phyloP scores from a whole-genome alignment of 139 green algal species.

The Zygnema circumcarinatum region DNA sequence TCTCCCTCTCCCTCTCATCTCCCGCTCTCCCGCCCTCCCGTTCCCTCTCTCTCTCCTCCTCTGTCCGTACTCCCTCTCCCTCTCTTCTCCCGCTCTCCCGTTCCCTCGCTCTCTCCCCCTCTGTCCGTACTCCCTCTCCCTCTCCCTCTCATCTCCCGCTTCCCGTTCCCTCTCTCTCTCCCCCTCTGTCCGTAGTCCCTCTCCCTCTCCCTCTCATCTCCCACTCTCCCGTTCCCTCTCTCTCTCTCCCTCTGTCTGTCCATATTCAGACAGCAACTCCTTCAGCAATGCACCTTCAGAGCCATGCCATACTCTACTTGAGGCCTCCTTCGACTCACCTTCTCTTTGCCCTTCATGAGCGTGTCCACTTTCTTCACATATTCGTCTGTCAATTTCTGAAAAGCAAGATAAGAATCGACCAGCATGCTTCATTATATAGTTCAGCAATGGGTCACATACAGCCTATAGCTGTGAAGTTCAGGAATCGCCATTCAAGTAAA shows the following conservation, averaged over 20 bases:
- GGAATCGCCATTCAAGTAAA: too few species aligned
- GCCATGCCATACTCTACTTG: neutral
- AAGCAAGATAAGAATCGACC: neutral
- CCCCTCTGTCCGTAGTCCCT: neutral
- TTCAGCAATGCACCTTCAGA: too few species aligned
- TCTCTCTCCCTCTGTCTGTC: neutral
- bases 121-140: too few species aligned
- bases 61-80: neutral
- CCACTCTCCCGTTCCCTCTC: neutral
- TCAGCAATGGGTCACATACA: too few species aligned
- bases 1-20: neutral
- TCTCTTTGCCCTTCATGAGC: constrained; percentile 36
- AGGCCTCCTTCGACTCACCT: neutral
- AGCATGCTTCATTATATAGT: neutral
- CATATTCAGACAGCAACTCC: too few species aligned
- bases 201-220: neutral
- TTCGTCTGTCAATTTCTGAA: constrained; percentile 10
- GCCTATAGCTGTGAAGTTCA: too few species aligned
- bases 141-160: neutral
- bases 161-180: neutral
- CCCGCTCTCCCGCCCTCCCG: neutral
- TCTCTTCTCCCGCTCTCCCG: neutral
- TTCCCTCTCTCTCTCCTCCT: neutral
- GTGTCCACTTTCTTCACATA: constrained; percentile 35
- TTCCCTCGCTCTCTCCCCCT: neutral